Evolutionary conservation across 345 rosid species (phyloP).

Genomic region (Punica granatum): DNA sequence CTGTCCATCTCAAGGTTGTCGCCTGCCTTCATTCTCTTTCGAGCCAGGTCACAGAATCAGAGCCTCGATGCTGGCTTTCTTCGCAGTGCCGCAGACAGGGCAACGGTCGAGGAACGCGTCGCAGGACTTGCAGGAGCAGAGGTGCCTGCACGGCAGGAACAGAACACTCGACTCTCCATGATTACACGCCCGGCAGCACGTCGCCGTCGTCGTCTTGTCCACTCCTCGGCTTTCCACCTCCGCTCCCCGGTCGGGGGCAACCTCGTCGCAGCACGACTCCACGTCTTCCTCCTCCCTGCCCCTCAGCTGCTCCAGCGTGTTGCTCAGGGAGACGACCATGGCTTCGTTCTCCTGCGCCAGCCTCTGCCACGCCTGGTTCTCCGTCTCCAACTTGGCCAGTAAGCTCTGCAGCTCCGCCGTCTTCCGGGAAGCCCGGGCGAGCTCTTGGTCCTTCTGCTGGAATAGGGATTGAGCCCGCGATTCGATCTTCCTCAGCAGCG

Average conservation of each 20-base stretch:
- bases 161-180: slow-evolving; percentile 34
- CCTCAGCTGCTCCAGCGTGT: slow-evolving; percentile 36
- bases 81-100: slow-evolving; percentile 46
- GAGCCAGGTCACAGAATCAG: slow-evolving; percentile 17
- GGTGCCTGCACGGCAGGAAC: slow-evolving; percentile 56
- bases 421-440: slow-evolving; percentile 38
- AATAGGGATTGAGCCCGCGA: slow-evolving; percentile 28
- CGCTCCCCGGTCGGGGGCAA: neutral
- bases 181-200: slow-evolving; percentile 16
- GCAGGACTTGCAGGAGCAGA: slow-evolving; percentile 52
- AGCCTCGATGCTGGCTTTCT: slow-evolving; percentile 48
- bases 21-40: too few relatives aligned
- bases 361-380: slow-evolving; percentile 56
- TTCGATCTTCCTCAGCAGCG: slow-evolving; percentile 33
- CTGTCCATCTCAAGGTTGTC: too few relatives aligned
- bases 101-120: slow-evolving; percentile 38
- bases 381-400: slow-evolving; percentile 44
- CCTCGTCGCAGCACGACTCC: slow-evolving; percentile 45
- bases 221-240: slow-evolving; percentile 6
- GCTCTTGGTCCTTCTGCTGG: slow-evolving; percentile 54
- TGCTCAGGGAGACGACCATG: slow-evolving; percentile 36
- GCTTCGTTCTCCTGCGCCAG: slow-evolving; percentile 53
- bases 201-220: slow-evolving; percentile 1
- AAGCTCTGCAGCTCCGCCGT: slow-evolving; percentile 48
- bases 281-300: slow-evolving; percentile 52